These are phyloP conservation scores for Candida sp. DNA, from an alignment of 1,139 yeast genomes.

Conservation along the genomic window DNA sequence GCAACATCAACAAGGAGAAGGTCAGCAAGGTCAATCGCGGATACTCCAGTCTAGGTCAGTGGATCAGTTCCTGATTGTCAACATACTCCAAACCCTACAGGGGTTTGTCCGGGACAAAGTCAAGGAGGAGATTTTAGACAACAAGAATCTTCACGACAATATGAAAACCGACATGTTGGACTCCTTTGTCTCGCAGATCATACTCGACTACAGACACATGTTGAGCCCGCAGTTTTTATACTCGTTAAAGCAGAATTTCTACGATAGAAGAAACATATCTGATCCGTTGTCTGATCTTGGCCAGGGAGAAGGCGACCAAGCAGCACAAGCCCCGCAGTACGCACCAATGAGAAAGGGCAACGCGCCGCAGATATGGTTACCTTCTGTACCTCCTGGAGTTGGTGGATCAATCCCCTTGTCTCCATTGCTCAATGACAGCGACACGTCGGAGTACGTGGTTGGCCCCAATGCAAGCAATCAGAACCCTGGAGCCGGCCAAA, in stretches of 20 bases:
- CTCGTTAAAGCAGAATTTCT: slow-evolving; percentile 12
- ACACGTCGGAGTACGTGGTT: slow-evolving; percentile 21
- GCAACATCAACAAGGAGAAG: not conserved
- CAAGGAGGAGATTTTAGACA: slow-evolving; percentile 13
- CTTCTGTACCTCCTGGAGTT: slow-evolving; percentile 12
- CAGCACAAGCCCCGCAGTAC: slow-evolving; percentile 1
- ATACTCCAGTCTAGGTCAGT: not conserved
- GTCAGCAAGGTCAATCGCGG: not conserved
- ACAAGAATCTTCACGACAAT: slow-evolving; percentile 17
- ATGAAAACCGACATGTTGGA: slow-evolving; percentile 23
- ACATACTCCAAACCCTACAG: slow-evolving; percentile 17
- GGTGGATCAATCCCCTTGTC: slow-evolving; percentile 34
- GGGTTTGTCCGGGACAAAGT: slow-evolving; percentile 22
- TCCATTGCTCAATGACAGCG: slow-evolving; percentile 39
- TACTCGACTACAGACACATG: slow-evolving; percentile 23
- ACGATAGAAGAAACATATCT: slow-evolving; percentile 4
- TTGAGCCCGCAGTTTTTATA: slow-evolving; percentile 14
- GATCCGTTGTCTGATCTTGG: slow-evolving; percentile 2
- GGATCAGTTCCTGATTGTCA: not conserved
- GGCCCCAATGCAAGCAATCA: slow-evolving; percentile 1
- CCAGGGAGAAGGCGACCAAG: not conserved
- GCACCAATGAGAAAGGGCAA: slow-evolving; percentile 15
- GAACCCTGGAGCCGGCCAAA: not conserved
- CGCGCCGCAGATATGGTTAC: slow-evolving; percentile 22
- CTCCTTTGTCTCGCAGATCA: slow-evolving; percentile 27